Evolutionary conservation across 495 filamentous ascomycete genomes (phyloP).

Genomic region (Daldinia grandis): DNA sequence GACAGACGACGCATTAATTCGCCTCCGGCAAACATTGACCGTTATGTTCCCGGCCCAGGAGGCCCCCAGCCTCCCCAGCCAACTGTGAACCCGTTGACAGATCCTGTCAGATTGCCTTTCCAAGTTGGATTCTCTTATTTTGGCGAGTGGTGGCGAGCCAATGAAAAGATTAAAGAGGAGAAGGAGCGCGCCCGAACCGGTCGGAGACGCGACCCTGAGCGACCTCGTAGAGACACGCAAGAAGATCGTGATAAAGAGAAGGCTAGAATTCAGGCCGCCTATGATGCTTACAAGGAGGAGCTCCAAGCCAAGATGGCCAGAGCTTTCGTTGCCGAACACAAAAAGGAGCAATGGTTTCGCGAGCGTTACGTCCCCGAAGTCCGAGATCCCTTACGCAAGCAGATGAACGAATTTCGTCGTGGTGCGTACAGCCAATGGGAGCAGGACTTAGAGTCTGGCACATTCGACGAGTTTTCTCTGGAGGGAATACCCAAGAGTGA

Average conservation of each 20-base stretch:
- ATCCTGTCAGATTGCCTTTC: constrained; percentile 85
- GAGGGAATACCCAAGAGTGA: constrained; percentile 96
- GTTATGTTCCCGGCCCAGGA: constrained; percentile 92
- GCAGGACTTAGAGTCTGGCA: constrained; percentile 77
- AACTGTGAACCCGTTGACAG: constrained; percentile 76
- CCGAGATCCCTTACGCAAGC: constrained; percentile 70
- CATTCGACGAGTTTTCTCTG: constrained; percentile 92
- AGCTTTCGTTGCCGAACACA: constrained; percentile 87
- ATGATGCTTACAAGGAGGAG: constrained; percentile 94
- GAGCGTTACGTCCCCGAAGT: constrained; percentile 91
- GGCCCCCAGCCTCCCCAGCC: constrained; percentile 60
- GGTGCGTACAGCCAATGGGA: constrained; percentile 84
- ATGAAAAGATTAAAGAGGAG: constrained; percentile 86
- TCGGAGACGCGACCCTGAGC: constrained; percentile 73
- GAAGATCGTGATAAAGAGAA: constrained; percentile 92
- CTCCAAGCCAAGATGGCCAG: constrained; percentile 90
- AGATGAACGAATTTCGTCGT: constrained; percentile 77
- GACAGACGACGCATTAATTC: constrained; percentile 64
- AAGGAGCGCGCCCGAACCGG: constrained; percentile 80
- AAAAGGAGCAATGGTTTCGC: constrained; percentile 96
- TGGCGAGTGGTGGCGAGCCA: constrained; percentile 93
- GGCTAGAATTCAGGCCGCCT: constrained; percentile 87
- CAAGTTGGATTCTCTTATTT: constrained; percentile 98
- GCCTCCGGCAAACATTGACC: constrained; percentile 82
- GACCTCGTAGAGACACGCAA: constrained; percentile 76